Percentiles rank a stretch among this genome's conserved stretches.
phyloP scores from a whole-genome alignment of 208 protist genomes.

The Leptomonas pyrrhocoris region DNA sequence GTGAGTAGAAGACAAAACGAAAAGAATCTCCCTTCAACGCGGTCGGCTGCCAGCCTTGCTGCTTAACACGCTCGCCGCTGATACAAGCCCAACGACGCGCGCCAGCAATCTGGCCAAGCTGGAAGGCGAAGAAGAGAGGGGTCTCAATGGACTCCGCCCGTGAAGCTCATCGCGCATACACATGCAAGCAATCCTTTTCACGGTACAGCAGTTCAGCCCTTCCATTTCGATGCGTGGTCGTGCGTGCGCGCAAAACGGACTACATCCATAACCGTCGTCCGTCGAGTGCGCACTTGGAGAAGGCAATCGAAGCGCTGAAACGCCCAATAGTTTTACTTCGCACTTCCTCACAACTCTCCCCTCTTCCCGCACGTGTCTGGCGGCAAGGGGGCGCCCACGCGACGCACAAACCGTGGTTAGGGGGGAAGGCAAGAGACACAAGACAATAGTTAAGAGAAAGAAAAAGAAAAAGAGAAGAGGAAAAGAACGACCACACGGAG shows the following conservation, averaged over 20 bases:
- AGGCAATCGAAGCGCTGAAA: background rate
- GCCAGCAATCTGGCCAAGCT: too few relatives aligned
- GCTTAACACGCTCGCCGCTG: too few relatives aligned
- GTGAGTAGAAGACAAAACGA: too few relatives aligned
- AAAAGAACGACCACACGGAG: slow-evolving; percentile 4
- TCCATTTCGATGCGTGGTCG: background rate
- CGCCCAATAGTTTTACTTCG: background rate
- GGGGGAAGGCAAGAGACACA: background rate
- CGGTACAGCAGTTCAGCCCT: background rate
- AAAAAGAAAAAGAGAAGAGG: slow-evolving; percentile 1
- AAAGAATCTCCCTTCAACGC: too few relatives aligned
- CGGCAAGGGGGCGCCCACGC: background rate
- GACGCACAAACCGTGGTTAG: slow-evolving; percentile 1
- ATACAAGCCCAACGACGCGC: too few relatives aligned
- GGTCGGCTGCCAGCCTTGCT: too few relatives aligned
- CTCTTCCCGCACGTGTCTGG: slow-evolving; percentile 7
- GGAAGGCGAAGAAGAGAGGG: background rate
- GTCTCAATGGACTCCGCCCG: background rate
- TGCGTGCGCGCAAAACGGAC: background rate
- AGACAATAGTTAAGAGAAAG: background rate
- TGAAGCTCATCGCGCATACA: slow-evolving; percentile 16
- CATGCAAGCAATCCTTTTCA: slow-evolving; percentile 14
- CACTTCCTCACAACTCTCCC: background rate
- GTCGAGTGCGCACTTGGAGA: too few relatives aligned
- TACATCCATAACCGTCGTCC: too few relatives aligned